These are phyloP conservation scores for Lactarius quietus DNA, from an alignment of 768 basidiomycete genomes.

Conservation along the genomic window DNA sequence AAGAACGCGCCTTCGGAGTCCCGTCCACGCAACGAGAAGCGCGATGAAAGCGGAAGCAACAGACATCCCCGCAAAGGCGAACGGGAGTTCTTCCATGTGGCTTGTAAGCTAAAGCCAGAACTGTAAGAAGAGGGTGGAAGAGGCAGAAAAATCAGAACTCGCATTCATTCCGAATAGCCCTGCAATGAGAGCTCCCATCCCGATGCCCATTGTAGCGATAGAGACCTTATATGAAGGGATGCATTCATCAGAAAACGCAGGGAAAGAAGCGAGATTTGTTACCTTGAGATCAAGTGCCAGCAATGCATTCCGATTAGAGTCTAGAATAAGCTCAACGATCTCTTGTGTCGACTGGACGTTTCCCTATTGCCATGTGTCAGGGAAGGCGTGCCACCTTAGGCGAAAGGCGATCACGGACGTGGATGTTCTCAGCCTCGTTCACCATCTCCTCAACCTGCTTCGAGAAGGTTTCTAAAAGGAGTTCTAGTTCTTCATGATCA, in stretches of 20 bases:
- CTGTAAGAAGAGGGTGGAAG: constrained; percentile 7
- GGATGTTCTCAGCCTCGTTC: constrained; percentile 84
- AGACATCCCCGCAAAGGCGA: constrained; percentile 70
- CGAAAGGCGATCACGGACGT: constrained; percentile 43
- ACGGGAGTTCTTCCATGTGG: constrained; percentile 66
- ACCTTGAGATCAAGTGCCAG: constrained; percentile 90
- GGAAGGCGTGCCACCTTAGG: not conserved
- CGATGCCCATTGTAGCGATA: constrained; percentile 92
- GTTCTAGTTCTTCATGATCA: constrained; percentile 92
- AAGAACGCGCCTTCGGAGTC: constrained; percentile 54
- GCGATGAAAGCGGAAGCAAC: constrained; percentile 55
- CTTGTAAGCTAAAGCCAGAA: constrained; percentile 54
- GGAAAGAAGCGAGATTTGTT: constrained; percentile 1
- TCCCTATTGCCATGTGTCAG: constrained; percentile 42
- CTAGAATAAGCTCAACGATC: constrained; percentile 94
- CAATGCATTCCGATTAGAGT: constrained; percentile 91
- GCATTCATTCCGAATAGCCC: constrained; percentile 98
- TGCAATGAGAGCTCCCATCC: constrained; percentile 83
- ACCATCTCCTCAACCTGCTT: constrained; percentile 98
- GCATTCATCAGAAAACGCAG: not conserved
- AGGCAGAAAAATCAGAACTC: constrained; percentile 33
- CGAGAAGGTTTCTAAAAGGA: constrained; percentile 89
- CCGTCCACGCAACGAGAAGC: constrained; percentile 57
- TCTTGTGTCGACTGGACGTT: constrained; percentile 98
- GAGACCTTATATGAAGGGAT: constrained; percentile 53